Evolutionary conservation across 2,329 filamentous ascomycete species (phyloP), one percentile per base, ranked within the genome.

Genomic region (Dactylonectria estremocensis): DNA sequence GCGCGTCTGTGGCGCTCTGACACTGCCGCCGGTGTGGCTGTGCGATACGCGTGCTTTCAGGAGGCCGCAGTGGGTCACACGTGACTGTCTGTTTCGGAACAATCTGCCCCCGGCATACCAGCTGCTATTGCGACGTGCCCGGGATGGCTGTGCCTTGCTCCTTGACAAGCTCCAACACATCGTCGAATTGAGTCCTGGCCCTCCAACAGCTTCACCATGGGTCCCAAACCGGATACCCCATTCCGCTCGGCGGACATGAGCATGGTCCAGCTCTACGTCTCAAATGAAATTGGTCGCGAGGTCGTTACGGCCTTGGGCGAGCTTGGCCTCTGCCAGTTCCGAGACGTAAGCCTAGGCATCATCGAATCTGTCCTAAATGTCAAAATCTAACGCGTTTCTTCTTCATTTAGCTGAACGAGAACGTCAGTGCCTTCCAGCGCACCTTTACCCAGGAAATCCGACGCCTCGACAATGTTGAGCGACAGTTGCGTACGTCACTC

Each of bases 221-320:
- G 89, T 83, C 86, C 88, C 74, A 84, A 86, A 81, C 85, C 94
- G 85, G 95, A 98, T 86, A 97, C 95, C 83, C 93, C 98, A 87
- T 98, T 99, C 91, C 95, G 97, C 89, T 99, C 96, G 81, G 94
- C 95, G 93, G 94, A 98, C 84, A 99, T 99, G 96, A 98, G 95
- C 89, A 92, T 99, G 92, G 97, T 97, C 79, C 96, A 99, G 91
- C 92, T 99, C 79, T 99, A 98, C 85, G 97, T 99, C 78, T 94
- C 96, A 79, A 98, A 98, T 81, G 96, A 99, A 88, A 98, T 99
- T 76, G 95, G 96, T 77, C 91, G 96, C 80, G 97, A 99, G 86
- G 95, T 98, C 77, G 95, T 98, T 71, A 97, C 95, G 80, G 95
- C 95, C 64, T 87, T 99, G 72, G 96, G 96, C 80, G 96, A 99